A percentile compares a stretch with the other conserved stretches of the same genome.
phyloP scores from a whole-genome alignment of 495 filamentous ascomycete species.

The Neurospora sp. region DNA sequence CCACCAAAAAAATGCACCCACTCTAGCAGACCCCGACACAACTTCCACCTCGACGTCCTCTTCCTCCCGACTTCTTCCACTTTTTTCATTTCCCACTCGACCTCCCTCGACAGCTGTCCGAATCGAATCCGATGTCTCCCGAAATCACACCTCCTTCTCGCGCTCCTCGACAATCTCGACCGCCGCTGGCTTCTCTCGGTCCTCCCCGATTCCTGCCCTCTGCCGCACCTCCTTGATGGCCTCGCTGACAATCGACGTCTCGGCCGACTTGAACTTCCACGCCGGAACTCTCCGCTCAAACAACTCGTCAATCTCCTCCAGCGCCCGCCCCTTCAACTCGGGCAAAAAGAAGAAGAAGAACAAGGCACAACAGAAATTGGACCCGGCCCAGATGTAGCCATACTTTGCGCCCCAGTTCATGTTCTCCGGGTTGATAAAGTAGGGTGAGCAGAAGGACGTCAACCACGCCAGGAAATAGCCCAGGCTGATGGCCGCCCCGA shows the following conservation, averaged over 20 bases:
- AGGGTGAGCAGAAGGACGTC: constrained; percentile 12
- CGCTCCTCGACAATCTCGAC: not conserved
- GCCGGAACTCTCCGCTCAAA: constrained; percentile 27
- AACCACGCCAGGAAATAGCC: constrained; percentile 12
- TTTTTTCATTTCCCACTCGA: not conserved
- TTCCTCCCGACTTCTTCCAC: not conserved
- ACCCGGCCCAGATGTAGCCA: constrained; percentile 42
- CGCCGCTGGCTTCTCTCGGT: not conserved
- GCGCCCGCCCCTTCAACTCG: constrained; percentile 44
- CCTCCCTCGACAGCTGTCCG: not conserved
- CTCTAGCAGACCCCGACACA: not conserved
- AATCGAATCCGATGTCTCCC: not conserved
- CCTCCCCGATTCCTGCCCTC: not conserved
- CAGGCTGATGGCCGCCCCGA: constrained; percentile 11
- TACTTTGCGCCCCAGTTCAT: constrained; percentile 30
- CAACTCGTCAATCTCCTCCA: constrained; percentile 50
- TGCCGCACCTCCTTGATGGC: constrained; percentile 22
- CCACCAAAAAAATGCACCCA: no score
- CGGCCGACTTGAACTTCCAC: constrained; percentile 28
- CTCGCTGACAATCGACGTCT: constrained; percentile 24
- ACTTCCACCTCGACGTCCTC: not conserved
- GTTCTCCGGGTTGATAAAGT: constrained; percentile 15
- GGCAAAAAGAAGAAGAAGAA: constrained; percentile 41
- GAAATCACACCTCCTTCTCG: not conserved
- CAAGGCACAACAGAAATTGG: constrained; percentile 32